Evolutionary conservation across 1,139 yeast species (phyloP).

Genomic region (Blastobotrys aristatus): DNA sequence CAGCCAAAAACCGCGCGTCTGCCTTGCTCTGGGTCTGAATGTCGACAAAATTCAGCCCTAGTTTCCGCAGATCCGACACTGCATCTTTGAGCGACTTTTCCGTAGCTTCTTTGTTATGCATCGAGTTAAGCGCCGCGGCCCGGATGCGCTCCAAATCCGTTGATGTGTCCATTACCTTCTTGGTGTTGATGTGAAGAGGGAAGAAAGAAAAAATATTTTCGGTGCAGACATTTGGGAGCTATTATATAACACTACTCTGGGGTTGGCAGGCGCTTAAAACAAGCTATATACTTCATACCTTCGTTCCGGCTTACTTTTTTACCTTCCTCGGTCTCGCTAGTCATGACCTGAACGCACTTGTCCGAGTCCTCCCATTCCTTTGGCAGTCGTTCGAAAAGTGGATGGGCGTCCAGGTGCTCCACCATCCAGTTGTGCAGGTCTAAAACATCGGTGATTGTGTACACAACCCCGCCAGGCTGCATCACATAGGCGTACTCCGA

Average conservation of each 20-base stretch:
- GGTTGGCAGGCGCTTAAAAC: slow-evolving; percentile 55
- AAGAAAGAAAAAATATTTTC: slow-evolving; percentile 1
- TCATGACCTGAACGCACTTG: slow-evolving; percentile 80
- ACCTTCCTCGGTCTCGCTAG: slow-evolving; percentile 92
- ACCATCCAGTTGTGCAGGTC: slow-evolving; percentile 98
- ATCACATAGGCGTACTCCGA: slow-evolving; percentile 91
- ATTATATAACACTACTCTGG: slow-evolving; percentile 9
- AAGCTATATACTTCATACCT: slow-evolving; percentile 84
- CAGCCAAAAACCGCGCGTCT: slow-evolving; percentile 20
- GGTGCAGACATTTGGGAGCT: not conserved
- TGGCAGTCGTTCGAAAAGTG: slow-evolving; percentile 75
- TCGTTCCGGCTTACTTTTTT: slow-evolving; percentile 89
- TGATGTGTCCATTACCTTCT: not conserved
- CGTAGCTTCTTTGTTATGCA: slow-evolving; percentile 2
- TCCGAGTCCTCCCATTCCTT: slow-evolving; percentile 78
- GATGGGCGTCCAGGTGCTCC: slow-evolving; percentile 82
- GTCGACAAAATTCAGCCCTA: slow-evolving; percentile 31
- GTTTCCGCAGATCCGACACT: slow-evolving; percentile 24
- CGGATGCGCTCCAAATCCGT: slow-evolving; percentile 16
- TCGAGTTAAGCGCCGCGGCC: slow-evolving; percentile 18
- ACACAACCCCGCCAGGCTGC: slow-evolving; percentile 79
- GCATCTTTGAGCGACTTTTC: slow-evolving; percentile 21
- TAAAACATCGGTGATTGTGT: slow-evolving; percentile 93
- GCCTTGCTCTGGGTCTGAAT: slow-evolving; percentile 24
- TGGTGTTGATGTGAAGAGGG: not conserved